These are phyloP conservation scores for Calonectria hongkongensis DNA, from an alignment of 2,329 filamentous ascomycete genomes.

Conservation along the genomic window DNA sequence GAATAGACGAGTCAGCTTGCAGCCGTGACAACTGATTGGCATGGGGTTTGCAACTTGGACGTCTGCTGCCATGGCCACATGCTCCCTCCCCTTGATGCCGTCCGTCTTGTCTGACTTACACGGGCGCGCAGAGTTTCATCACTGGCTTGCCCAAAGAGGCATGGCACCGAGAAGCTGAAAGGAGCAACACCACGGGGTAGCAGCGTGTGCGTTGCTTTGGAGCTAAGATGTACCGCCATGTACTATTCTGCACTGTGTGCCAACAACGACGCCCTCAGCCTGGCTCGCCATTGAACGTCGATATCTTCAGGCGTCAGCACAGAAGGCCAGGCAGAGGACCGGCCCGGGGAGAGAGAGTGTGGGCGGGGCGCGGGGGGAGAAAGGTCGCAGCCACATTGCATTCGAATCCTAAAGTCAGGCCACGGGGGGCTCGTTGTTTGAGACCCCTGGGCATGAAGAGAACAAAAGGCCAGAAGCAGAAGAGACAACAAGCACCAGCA, in stretches of 20 bases:
- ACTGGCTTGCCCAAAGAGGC: slow-evolving; percentile 8
- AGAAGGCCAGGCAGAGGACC: slow-evolving; percentile 2
- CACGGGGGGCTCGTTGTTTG: slow-evolving; percentile 1
- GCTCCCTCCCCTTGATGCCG: slow-evolving; percentile 2
- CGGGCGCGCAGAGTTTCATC: slow-evolving; percentile 17
- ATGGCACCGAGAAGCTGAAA: slow-evolving; percentile 20
- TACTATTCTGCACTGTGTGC: slow-evolving; percentile 27
- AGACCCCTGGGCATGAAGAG: neutral
- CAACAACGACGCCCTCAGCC: neutral
- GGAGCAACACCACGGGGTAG: neutral
- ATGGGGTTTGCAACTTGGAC: slow-evolving; percentile 2
- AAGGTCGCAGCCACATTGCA: slow-evolving; percentile 14
- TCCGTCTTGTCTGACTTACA: slow-evolving; percentile 16
- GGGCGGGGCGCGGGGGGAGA: neutral
- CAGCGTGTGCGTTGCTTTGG: too few species aligned
- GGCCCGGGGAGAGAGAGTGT: slow-evolving; percentile 15
- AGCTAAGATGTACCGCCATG: neutral
- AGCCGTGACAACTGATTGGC: neutral
- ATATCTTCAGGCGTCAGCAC: slow-evolving; percentile 30
- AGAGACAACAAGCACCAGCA: slow-evolving; percentile 1
- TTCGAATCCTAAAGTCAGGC: neutral
- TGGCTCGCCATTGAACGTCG: slow-evolving; percentile 2
- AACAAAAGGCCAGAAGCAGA: neutral
- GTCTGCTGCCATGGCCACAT: slow-evolving; percentile 7
- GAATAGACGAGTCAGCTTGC: slow-evolving; percentile 2